A percentile compares a stretch with the other conserved stretches of the same genome.
phyloP scores from a whole-genome alignment of 495 filamentous ascomycete species.

The Chaetomium tenue region DNA sequence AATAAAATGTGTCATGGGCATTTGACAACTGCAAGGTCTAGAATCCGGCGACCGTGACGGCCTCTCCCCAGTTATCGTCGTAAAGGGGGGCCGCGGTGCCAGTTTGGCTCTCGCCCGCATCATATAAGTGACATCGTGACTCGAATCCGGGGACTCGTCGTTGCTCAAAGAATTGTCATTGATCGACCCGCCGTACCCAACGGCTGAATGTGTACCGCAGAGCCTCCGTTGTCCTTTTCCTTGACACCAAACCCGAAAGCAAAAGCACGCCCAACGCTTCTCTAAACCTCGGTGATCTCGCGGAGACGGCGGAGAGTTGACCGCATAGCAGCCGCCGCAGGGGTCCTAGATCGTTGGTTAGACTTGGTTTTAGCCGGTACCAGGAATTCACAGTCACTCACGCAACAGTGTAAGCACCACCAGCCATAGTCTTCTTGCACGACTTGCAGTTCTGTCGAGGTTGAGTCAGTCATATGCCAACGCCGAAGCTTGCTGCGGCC shows the following conservation, averaged over 20 bases:
- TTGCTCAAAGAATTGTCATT: slow-evolving; percentile 41
- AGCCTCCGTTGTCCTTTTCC: slow-evolving; percentile 41
- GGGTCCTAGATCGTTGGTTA: slow-evolving; percentile 62
- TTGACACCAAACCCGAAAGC: slow-evolving; percentile 41
- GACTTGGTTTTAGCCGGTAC: neutral
- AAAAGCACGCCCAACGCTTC: slow-evolving; percentile 28
- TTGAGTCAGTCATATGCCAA: slow-evolving; percentile 11
- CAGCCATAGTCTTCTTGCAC: slow-evolving; percentile 92
- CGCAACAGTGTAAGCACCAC: slow-evolving; percentile 95
- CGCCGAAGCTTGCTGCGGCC: neutral
- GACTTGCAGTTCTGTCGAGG: slow-evolving; percentile 64
- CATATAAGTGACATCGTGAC: slow-evolving; percentile 26
- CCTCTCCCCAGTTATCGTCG: slow-evolving; percentile 23
- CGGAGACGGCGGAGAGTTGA: slow-evolving; percentile 96
- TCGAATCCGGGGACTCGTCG: slow-evolving; percentile 26
- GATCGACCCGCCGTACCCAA: slow-evolving; percentile 37
- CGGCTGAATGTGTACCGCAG: slow-evolving; percentile 37
- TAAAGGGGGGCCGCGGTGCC: slow-evolving; percentile 16
- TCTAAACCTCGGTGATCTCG: slow-evolving; percentile 95
- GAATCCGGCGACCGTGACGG: slow-evolving; percentile 19
- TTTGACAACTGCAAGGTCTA: slow-evolving; percentile 22
- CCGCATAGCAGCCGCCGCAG: slow-evolving; percentile 91
- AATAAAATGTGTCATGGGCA: slow-evolving; percentile 21
- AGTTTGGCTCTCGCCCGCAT: slow-evolving; percentile 16
- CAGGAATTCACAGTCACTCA: slow-evolving; percentile 53